Evolutionary conservation across 1,284 basidiomycete species (phyloP).

Genomic region (Cryptococcus jaspeensis): DNA sequence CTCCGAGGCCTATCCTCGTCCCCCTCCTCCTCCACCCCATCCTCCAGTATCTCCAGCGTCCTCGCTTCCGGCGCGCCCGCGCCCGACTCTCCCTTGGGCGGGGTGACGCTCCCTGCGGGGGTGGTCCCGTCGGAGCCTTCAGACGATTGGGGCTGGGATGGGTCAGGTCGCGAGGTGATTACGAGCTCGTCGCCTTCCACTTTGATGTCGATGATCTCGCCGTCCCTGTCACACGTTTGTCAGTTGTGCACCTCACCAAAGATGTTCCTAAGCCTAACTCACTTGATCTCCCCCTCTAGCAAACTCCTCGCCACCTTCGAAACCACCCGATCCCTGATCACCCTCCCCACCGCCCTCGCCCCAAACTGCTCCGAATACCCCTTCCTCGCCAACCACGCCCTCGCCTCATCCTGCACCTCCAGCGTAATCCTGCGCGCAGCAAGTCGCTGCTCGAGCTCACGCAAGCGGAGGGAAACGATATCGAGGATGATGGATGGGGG

Average conservation of each 20-base stretch:
- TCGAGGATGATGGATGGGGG: slow-evolving; percentile 68
- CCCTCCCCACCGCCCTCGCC: slow-evolving; percentile 75
- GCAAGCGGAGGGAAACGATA: slow-evolving; percentile 72
- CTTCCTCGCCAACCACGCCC: slow-evolving; percentile 69
- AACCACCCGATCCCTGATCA: slow-evolving; percentile 73
- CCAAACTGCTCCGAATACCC: slow-evolving; percentile 86
- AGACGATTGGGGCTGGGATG: slow-evolving; percentile 3
- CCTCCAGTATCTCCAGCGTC: slow-evolving; percentile 27
- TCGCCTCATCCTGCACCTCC: slow-evolving; percentile 65
- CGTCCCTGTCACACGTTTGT: slow-evolving; percentile 49
- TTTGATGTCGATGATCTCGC: slow-evolving; percentile 62
- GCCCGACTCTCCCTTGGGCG: background rate
- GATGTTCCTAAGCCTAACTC: too few relatives aligned
- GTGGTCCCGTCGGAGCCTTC: background rate
- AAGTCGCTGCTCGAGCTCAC: slow-evolving; percentile 70
- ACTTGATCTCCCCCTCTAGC: slow-evolving; percentile 72
- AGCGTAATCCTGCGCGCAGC: slow-evolving; percentile 66
- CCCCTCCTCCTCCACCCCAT: slow-evolving; percentile 18
- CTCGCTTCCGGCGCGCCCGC: slow-evolving; percentile 9
- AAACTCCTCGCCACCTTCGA: slow-evolving; percentile 75
- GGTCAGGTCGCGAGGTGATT: slow-evolving; percentile 22
- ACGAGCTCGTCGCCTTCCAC: slow-evolving; percentile 54
- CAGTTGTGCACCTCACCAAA: background rate
- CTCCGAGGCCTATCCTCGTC: slow-evolving; percentile 13
- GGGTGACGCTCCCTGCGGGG: background rate